phyloP scores from a whole-genome alignment of 2,329 filamentous ascomycete species.

The Ophiostoma sp. region DNA sequence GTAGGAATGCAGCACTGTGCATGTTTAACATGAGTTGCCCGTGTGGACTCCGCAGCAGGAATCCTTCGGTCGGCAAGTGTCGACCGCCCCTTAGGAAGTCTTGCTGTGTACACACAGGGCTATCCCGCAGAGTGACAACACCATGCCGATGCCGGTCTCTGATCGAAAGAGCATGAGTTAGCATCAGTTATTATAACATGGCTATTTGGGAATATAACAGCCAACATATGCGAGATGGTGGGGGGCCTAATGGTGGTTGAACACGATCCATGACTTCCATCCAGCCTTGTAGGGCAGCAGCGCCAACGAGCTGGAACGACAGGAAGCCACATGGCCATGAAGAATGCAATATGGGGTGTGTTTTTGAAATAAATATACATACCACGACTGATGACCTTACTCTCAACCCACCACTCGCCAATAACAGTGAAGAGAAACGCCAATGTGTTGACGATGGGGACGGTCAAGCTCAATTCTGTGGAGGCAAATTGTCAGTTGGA shows the following conservation, averaged over 20 bases:
- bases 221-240: neutral
- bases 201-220: neutral
- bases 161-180: neutral
- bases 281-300: neutral
- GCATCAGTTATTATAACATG: neutral
- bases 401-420: conserved; percentile 91
- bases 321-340: neutral
- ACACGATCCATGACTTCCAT: neutral
- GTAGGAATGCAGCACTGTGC: neutral
- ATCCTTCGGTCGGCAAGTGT: neutral
- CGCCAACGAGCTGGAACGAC: neutral
- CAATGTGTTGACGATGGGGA: conserved; percentile 89
- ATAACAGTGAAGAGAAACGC: conserved; percentile 95
- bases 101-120: conserved; percentile 75
- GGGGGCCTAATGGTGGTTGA: neutral
- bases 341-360: conserved; percentile 21
- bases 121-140: conserved; percentile 71
- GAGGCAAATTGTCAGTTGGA: conserved; percentile 7
- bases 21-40: neutral
- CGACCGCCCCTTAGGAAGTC: neutral
- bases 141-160: conserved; percentile 84
- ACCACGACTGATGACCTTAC: conserved; percentile 82
- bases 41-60: neutral
- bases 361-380: conserved; percentile 30
- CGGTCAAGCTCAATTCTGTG: conserved; percentile 81